These are phyloP conservation scores for Dichotomopilus funicola DNA, from an alignment of 2,329 filamentous ascomycete species.

Conservation along the genomic window DNA sequence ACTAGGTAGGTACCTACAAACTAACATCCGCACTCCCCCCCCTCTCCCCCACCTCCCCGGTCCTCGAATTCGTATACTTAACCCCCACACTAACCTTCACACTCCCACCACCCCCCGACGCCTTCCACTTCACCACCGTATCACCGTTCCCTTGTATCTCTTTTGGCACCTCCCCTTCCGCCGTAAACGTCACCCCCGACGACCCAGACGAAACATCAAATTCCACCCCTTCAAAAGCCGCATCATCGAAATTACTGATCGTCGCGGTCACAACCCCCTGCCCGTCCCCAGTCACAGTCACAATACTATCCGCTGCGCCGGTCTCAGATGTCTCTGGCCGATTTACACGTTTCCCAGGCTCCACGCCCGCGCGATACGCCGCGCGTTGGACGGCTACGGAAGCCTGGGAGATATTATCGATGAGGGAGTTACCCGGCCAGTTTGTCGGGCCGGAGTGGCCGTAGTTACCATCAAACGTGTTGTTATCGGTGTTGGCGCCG, in stretches of 20 bases:
- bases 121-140: neutral
- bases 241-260: neutral
- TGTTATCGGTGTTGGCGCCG: neutral
- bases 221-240: neutral
- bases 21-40: neutral
- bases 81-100: neutral
- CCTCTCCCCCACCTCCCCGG: neutral
- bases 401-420: neutral
- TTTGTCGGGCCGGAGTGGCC: neutral
- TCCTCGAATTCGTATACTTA: neutral
- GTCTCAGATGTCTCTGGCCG: neutral
- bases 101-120: neutral
- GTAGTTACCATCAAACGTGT: neutral
- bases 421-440: neutral
- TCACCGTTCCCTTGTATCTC: neutral
- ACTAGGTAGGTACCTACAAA: neutral
- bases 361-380: neutral
- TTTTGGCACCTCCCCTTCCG: neutral
- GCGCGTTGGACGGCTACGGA: neutral
- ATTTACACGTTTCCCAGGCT: neutral
- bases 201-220: neutral
- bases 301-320: neutral
- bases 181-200: neutral
- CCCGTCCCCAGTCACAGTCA: neutral
- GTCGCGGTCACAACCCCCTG: neutral